Base-by-base conservation (phyloP, 139 green algal genomes). In the Tetraselmis chui region DNA sequence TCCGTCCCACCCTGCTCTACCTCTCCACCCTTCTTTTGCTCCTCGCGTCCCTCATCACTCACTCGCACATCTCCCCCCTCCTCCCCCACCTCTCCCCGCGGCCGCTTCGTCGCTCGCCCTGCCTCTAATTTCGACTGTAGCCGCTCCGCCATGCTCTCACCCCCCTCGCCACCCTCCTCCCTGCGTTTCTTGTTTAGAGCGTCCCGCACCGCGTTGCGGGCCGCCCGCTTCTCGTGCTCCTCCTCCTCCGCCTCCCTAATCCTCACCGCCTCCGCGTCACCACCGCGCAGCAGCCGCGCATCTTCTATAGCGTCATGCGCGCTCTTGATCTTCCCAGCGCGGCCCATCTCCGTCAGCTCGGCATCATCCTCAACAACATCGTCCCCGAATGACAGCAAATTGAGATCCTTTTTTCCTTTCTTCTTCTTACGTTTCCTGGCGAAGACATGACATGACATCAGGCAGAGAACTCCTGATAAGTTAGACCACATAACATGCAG, bases 331-430 rank as follows among this genome's bases (percentile, higher is more conserved):
- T 90, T 90, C 27, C 75, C 59, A 0, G 27, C 28, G 1, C 81
- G 45, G 77, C 81, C 29, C 58, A 59, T 58, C 25, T 28, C 59
- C 18, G 85, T 75, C 2, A 86, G 75, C 28, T 92, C 85, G 67
- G 89, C 82, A 31, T 92, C 89, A 25, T 93, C 91, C 78, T 91
- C 90, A 79, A 94, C 90, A 24, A 83, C 89, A 25, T 93, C 85
- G 24, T 91, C 92, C 30, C 91, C 95, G 86, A 98, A 98, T 0
- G 93, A 97, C 80, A 98, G 92, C 59, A 98, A 89, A 25, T 86
- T 86, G 31, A 95, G 83, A 85, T 96, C 96, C 87, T 94, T 94
- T 84, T 86, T 84, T 84, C 76, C 85, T 85, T 80, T 87, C 79
- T 81, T 30, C 81, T 89, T 89, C 81, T 85, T 87, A 67, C 82